These are phyloP conservation scores for Whalleya microplaca DNA, from an alignment of 2,329 filamentous ascomycete species.

Conservation along the genomic window DNA sequence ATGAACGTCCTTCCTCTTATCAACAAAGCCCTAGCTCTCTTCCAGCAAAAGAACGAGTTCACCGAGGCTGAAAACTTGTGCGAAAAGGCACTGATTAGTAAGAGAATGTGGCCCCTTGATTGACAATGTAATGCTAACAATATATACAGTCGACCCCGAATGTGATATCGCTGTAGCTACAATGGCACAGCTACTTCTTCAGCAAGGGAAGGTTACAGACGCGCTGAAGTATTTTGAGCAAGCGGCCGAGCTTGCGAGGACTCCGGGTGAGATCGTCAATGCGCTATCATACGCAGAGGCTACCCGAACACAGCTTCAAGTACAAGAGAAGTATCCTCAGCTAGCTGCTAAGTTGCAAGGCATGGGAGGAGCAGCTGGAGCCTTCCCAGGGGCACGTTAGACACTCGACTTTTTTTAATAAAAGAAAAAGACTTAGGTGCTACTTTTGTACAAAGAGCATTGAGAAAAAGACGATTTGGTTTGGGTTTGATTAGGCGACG, in stretches of 20 bases:
- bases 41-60: conserved; percentile 99
- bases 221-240: conserved; percentile 97
- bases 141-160: conserved; percentile 81
- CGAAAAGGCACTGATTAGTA: conserved; percentile 96
- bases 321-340: conserved; percentile 84
- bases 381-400: conserved; percentile 32
- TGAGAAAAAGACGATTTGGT: conserved; percentile 12
- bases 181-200: conserved; percentile 95
- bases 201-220: conserved; percentile 96
- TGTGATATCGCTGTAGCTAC: conserved; percentile 98
- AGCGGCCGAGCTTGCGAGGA: conserved; percentile 90
- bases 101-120: conserved; percentile 42
- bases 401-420: background rate
- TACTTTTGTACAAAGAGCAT: conserved; percentile 1
- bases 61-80: conserved; percentile 93
- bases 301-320: conserved; percentile 92
- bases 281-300: conserved; percentile 96
- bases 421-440: conserved; percentile 5
- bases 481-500: conserved; percentile 8
- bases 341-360: conserved; percentile 72
- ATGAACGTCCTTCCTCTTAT: conserved; percentile 98
- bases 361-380: conserved; percentile 43
- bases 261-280: conserved; percentile 94
- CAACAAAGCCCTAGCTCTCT: conserved; percentile 96
- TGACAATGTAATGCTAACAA: conserved; percentile 39